Percentiles rank a stretch among this genome's conserved stretches.
These are phyloP conservation scores for Podospora bellae-mahoneyi DNA, from an alignment of 495 filamentous ascomycete species.

Conservation along the genomic window DNA sequence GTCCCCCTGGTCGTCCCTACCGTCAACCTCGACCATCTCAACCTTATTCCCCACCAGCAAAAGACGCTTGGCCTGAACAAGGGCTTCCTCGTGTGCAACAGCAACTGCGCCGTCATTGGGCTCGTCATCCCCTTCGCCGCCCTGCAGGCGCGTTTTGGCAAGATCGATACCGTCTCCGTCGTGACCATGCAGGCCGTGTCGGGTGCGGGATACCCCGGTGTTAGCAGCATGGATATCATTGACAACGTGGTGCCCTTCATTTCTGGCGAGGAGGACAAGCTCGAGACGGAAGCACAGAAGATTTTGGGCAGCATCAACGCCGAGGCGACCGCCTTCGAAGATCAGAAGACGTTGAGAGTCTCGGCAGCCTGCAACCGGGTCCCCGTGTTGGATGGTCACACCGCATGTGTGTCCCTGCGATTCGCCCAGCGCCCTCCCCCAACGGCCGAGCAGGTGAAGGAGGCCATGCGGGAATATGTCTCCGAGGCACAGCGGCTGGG, in stretches of 20 bases:
- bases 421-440: slow-evolving; percentile 58
- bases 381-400: slow-evolving; percentile 79
- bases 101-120: slow-evolving; percentile 87
- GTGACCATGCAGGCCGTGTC: slow-evolving; percentile 88
- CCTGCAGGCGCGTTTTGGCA: slow-evolving; percentile 71
- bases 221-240: slow-evolving; percentile 66
- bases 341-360: slow-evolving; percentile 61
- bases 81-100: slow-evolving; percentile 85
- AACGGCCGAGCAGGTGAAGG: slow-evolving; percentile 61
- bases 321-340: slow-evolving; percentile 61
- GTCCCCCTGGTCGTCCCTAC: slow-evolving; percentile 85
- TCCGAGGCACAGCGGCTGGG: slow-evolving; percentile 71
- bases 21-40: slow-evolving; percentile 75
- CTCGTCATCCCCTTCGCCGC: slow-evolving; percentile 86
- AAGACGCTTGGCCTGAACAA: slow-evolving; percentile 62
- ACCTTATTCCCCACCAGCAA: slow-evolving; percentile 73
- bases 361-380: slow-evolving; percentile 82
- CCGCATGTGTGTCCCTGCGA: slow-evolving; percentile 72
- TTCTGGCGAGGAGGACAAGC: slow-evolving; percentile 84
- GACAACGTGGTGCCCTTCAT: slow-evolving; percentile 88
- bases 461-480: slow-evolving; percentile 67
- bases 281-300: slow-evolving; percentile 81
- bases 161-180: slow-evolving; percentile 69
- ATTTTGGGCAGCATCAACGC: slow-evolving; percentile 69
- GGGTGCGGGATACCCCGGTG: slow-evolving; percentile 84